phyloP scores from a whole-genome alignment of 768 basidiomycete genomes.

The Boletus patriciae region DNA sequence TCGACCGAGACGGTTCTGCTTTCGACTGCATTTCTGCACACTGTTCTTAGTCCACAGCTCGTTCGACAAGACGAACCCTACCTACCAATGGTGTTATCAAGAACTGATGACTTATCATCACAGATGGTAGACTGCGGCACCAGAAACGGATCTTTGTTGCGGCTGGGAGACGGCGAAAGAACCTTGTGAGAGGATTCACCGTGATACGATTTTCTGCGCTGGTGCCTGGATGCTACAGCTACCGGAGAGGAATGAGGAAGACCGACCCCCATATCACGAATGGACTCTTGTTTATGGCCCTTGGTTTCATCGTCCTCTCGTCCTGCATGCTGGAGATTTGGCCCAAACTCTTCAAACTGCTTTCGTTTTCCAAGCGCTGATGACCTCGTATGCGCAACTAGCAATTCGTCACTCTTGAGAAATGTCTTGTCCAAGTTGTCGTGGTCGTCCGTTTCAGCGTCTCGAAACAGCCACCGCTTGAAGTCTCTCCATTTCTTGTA shows the following conservation, averaged over 20 bases:
- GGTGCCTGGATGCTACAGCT: neutral
- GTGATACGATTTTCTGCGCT: conserved; percentile 21
- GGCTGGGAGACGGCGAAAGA: conserved; percentile 3
- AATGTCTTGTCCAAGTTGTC: conserved; percentile 15
- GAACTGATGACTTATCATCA: neutral
- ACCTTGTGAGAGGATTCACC: conserved; percentile 8
- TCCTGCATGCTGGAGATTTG: conserved; percentile 6
- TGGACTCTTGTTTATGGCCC: conserved; percentile 4
- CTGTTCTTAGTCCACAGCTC: neutral
- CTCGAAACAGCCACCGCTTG: conserved; percentile 43
- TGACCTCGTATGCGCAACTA: conserved; percentile 21
- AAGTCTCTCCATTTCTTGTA: conserved; percentile 53
- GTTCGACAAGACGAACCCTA: neutral
- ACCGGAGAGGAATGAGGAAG: neutral
- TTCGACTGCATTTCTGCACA: conserved; percentile 16
- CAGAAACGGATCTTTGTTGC: conserved; percentile 14
- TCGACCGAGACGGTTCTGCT: conserved; percentile 6
- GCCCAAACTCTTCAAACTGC: conserved; percentile 22
- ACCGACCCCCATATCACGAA: neutral
- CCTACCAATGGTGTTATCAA: conserved; percentile 11
- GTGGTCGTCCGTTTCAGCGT: conserved; percentile 33
- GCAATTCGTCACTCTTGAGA: conserved; percentile 30
- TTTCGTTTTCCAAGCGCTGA: conserved; percentile 31
- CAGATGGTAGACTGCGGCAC: neutral
- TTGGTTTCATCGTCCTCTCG: conserved; percentile 7